Percentiles rank a stretch among this genome's conserved stretches.
Evolutionary conservation across 192 early-diverging fungal genomes (phyloP).

Genomic region (Linnemannia schmuckeri): DNA sequence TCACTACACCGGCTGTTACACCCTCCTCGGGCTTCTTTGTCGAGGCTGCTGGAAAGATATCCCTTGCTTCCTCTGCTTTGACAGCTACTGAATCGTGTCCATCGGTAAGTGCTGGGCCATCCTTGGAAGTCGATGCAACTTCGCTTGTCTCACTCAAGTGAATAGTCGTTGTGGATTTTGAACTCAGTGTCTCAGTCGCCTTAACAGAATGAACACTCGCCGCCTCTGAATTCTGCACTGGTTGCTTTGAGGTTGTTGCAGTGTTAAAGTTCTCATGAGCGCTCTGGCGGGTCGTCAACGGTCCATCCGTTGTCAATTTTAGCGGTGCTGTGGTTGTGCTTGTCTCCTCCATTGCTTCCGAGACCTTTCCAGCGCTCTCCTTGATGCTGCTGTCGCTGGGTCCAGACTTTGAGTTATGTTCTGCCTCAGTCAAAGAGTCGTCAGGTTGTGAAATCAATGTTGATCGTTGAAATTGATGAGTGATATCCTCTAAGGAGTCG

Average conservation of each 20-base stretch:
- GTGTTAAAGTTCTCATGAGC: background rate
- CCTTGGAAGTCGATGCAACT: background rate
- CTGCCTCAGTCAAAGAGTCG: background rate
- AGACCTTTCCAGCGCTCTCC: background rate
- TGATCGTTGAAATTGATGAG: conserved; percentile 27
- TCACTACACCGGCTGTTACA: background rate
- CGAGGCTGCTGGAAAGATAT: background rate
- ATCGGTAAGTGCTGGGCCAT: background rate
- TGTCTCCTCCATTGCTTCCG: background rate
- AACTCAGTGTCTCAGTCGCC: background rate
- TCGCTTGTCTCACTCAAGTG: background rate
- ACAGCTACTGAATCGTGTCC: background rate
- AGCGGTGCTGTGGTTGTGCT: background rate
- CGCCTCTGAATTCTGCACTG: background rate
- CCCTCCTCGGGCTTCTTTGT: background rate
- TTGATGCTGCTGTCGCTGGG: background rate
- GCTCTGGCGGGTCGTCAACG: background rate
- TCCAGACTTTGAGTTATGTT: background rate
- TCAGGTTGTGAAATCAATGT: conserved; percentile 23
- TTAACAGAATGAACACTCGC: background rate
- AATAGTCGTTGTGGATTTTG: background rate
- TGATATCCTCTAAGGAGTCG: conserved; percentile 35
- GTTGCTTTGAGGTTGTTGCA: background rate
- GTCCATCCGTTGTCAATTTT: background rate
- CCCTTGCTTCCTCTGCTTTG: background rate